These are phyloP conservation scores for Cardamine occulta DNA, from an alignment of 345 rosid species.

Conservation along the genomic window DNA sequence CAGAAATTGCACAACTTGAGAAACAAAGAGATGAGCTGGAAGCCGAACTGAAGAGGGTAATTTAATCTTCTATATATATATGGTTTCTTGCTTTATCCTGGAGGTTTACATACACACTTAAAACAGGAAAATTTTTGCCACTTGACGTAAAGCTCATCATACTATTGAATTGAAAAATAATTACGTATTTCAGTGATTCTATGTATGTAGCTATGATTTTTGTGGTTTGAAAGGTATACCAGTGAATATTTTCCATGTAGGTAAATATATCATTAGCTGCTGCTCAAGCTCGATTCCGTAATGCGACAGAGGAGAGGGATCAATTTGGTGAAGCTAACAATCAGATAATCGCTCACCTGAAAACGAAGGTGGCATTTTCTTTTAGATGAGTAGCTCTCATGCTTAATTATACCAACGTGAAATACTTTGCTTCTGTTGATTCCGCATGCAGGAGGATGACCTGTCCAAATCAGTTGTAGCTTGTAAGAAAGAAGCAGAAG, in stretches of 20 bases:
- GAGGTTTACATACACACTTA: conserved; percentile 8
- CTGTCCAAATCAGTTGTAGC: conserved; percentile 74
- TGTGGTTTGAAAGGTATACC: not conserved
- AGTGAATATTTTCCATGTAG: conserved; percentile 48
- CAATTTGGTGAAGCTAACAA: conserved; percentile 94
- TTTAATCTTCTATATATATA: conserved; percentile 35
- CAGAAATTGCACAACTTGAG: conserved; percentile 78
- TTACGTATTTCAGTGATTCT: not conserved
- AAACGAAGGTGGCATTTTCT: conserved; percentile 62
- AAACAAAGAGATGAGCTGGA: conserved; percentile 87
- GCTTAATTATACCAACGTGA: conserved; percentile 1
- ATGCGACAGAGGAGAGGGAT: conserved; percentile 86
- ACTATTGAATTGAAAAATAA: not conserved
- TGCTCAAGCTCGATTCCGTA: conserved; percentile 76
- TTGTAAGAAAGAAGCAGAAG: conserved; percentile 74
- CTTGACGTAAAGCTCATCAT: not conserved
- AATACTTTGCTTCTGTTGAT: conserved; percentile 33
- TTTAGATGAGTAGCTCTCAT: conserved; percentile 19
- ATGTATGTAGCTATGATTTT: conserved; percentile 13
- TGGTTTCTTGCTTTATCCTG: conserved; percentile 20
- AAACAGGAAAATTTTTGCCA: not conserved
- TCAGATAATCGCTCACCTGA: conserved; percentile 82
- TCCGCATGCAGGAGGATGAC: conserved; percentile 77
- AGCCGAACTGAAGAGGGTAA: conserved; percentile 85
- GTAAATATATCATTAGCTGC: conserved; percentile 90